phyloP scores from a whole-genome alignment of 305 asterid genomes.

The Caryopteris hybrid region DNA sequence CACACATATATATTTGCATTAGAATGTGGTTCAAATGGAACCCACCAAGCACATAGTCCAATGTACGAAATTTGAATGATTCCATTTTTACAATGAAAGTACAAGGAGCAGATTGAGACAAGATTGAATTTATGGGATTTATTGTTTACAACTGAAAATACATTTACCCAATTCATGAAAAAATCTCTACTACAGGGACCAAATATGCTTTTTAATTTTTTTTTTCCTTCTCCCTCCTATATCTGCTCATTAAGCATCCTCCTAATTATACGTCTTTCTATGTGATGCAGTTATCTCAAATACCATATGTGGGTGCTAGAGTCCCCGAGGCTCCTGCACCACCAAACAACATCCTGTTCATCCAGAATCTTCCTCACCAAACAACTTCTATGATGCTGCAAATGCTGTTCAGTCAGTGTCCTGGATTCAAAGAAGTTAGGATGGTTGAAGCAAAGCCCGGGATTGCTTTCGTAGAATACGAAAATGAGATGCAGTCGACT shows the following conservation, averaged over 20 bases:
- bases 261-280: background rate
- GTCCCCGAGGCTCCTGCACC: constrained; percentile 93
- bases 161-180: too few relatives aligned
- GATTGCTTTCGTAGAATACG: constrained; percentile 89
- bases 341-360: constrained; percentile 83
- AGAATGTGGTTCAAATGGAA: too few relatives aligned
- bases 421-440: constrained; percentile 95
- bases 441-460: constrained; percentile 98
- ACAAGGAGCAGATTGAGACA: too few relatives aligned
- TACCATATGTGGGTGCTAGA: constrained; percentile 68
- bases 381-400: constrained; percentile 94
- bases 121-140: too few relatives aligned
- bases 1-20: too few relatives aligned
- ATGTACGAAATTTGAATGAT: too few relatives aligned
- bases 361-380: constrained; percentile 95
- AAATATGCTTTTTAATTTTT: background rate
- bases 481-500: constrained; percentile 90
- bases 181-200: too few relatives aligned
- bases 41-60: too few relatives aligned
- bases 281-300: constrained; percentile 69
- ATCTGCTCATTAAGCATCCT: background rate
- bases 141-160: too few relatives aligned
- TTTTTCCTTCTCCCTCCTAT: background rate
- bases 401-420: constrained; percentile 83
- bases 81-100: too few relatives aligned